Base-by-base conservation (phyloP, 139 green algal species). In the Edaphochlamys debaryana region DNA sequence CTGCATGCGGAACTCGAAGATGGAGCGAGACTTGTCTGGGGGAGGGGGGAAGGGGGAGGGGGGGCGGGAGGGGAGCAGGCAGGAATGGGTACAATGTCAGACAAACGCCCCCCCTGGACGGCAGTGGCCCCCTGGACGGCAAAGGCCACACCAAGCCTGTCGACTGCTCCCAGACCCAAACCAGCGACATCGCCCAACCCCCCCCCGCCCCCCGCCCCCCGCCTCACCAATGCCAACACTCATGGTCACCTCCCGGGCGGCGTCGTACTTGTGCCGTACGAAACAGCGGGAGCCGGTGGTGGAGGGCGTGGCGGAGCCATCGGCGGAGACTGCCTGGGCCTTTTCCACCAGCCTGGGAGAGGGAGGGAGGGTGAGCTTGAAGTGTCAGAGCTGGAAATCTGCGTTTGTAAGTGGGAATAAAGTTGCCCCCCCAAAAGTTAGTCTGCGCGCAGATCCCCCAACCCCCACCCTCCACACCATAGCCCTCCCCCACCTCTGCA, bases 1-100 rank as follows among this genome's bases (percentile, higher is more conserved):
- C 25, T 42, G 41, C 11, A 80, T 58, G 7, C 11, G 38, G 7
- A 80, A 25, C 74, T 80, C 74, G 17, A 60, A 40, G 40, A 80
- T 70, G 25, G 38, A 45, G 27, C 38, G 32, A 13, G 74, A 70
- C 27, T 41, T 27, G 37, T 80, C 74, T 80, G 30, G 32, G 63
- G 1, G 63, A 45, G 11, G 7, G 30, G 11, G 11, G 48, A 9
- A 54, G 50, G 23, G 23, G 23, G 2, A 58, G 50, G n/a, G n/a
- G n/a, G n/a, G n/a, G n/a, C n/a, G n/a, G n/a, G n/a, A n/a, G n/a
- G n/a, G n/a, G n/a, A n/a, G n/a, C n/a, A n/a, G n/a, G n/a, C n/a
- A n/a, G n/a, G n/a, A n/a, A n/a, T n/a, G n/a, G n/a, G n/a, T n/a
- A n/a, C n/a, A n/a, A n/a, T n/a, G n/a, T n/a, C n/a, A n/a, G n/a